Base-by-base conservation (phyloP, 768 basidiomycete species). In the Boletus reticuloceps region DNA sequence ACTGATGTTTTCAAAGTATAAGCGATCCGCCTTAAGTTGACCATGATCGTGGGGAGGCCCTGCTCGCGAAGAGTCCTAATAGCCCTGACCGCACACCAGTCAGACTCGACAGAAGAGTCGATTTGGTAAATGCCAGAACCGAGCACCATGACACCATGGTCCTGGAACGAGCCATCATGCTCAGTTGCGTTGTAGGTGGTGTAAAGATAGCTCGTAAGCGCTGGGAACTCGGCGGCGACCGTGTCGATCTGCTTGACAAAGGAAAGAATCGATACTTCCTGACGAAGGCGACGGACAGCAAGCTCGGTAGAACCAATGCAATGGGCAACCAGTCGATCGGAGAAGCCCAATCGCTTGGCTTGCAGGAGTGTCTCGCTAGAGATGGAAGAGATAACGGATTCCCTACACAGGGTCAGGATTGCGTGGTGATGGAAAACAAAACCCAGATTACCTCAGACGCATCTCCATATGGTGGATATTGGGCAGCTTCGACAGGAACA, bases 161-260 rank as follows among this genome's bases (percentile, higher is more conserved):
- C 97, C 47, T 85, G 73, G 76, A 99, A 99, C 6, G 76, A 70
- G 62, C 98, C 73, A 69, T 98, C 96, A 69, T 98, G 93, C 69
- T 96, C 93, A 58, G 87, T 76, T n/a, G 89, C 96, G 65, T 96
- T 98, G 78, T 98, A 98, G 0, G 95, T 97, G 41, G 89, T 97
- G 76, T 99, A 98, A 43, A 99, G 86, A 72, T 98, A 98, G 77
- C 98, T 99, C 52, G 97, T 98, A 78, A 88, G 93, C 1, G 95
- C 94, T 2, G 97, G 96, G 83, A 98, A 99, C 68, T 98, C 95
- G 29, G 97, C 96, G 12, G 97, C 97, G 53, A 98, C 95, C 0
- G 96, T 98, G 65, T 99, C 96, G 70, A 98, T 99, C 69, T 98
- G 96, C 78, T 98, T 98, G 74, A 97, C 90, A 70, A 93, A 96